Conservation (phyloP, 805 yeast genomes). For the Barnettozyma populi region DNA sequence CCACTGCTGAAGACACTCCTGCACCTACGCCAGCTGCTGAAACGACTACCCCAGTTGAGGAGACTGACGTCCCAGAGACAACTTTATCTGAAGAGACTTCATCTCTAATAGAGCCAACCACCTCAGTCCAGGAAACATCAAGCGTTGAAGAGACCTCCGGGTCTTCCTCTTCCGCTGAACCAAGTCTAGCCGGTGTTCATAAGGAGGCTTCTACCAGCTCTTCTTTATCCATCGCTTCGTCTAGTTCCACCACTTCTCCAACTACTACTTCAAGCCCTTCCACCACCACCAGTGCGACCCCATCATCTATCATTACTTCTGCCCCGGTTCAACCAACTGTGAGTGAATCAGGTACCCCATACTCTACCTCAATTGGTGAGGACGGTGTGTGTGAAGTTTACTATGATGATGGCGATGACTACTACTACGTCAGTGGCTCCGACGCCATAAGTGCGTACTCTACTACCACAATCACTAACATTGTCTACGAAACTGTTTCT, state of each 20-base stretch:
- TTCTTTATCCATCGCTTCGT: background rate
- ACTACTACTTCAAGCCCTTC: conserved; percentile 7
- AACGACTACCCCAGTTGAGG: background rate
- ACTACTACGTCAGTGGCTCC: conserved; percentile 23
- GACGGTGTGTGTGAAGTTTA: conserved; percentile 26
- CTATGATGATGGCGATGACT: conserved; percentile 20
- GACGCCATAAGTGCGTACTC: conserved; percentile 25
- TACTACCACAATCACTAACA: conserved; percentile 24
- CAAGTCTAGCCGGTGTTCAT: background rate
- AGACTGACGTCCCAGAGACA: background rate
- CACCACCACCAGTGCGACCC: conserved; percentile 2
- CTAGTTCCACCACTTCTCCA: conserved; percentile 8
- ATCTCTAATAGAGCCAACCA: conserved; percentile 2
- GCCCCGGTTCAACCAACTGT: conserved; percentile 10
- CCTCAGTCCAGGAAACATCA: background rate
- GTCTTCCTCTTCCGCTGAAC: conserved; percentile 4
- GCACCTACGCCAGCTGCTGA: conserved; percentile 7
- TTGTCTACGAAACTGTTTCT: conserved; percentile 20
- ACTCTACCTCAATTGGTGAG: conserved; percentile 18
- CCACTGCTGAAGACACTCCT: conserved; percentile 8
- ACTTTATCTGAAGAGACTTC: background rate
- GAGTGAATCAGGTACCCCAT: conserved; percentile 11
- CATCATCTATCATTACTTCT: conserved; percentile 14
- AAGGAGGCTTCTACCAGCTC: conserved; percentile 3
- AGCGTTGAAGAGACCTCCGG: background rate